Percentiles rank a stretch among this genome's conserved stretches.
These are phyloP conservation scores for Mortierella sp. DNA, from an alignment of 371 early-diverging fungal genomes.

Conservation along the genomic window DNA sequence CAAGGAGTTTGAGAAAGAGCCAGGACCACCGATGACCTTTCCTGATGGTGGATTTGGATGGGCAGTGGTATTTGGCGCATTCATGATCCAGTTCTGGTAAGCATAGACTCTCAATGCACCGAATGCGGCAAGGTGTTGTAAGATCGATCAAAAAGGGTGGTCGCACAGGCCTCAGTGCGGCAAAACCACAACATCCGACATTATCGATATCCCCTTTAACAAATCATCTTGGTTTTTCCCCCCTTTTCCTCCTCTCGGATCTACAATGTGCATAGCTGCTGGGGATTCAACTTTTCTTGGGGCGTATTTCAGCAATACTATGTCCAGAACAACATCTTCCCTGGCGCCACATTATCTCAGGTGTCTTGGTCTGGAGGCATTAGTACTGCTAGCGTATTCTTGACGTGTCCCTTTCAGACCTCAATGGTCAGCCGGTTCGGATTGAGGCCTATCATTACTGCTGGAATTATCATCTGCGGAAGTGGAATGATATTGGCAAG, in stretches of 20 bases:
- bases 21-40: constrained; percentile 9
- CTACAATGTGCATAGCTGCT: constrained; percentile 14
- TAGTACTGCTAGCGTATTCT: constrained; percentile 53
- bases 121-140: too few species aligned
- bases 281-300: constrained; percentile 59
- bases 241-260: not conserved
- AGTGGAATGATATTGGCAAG: constrained; percentile 64
- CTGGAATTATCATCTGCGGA: constrained; percentile 65
- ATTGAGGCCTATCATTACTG: constrained; percentile 61
- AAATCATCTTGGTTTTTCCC: not conserved
- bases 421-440: constrained; percentile 66
- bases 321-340: constrained; percentile 49
- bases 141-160: too few species aligned
- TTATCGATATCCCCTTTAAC: too few species aligned
- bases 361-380: constrained; percentile 66
- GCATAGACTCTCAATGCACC: not conserved
- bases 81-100: constrained; percentile 60
- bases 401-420: constrained; percentile 65
- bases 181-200: too few species aligned
- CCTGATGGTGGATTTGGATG: constrained; percentile 70
- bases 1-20: not conserved
- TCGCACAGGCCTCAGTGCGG: not conserved
- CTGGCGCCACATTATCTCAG: constrained; percentile 51
- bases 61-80: constrained; percentile 66
- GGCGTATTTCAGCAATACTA: constrained; percentile 59